Conservation (phyloP, 2,329 filamentous ascomycete species). For the Thermomyces lanuginosus region DNA sequence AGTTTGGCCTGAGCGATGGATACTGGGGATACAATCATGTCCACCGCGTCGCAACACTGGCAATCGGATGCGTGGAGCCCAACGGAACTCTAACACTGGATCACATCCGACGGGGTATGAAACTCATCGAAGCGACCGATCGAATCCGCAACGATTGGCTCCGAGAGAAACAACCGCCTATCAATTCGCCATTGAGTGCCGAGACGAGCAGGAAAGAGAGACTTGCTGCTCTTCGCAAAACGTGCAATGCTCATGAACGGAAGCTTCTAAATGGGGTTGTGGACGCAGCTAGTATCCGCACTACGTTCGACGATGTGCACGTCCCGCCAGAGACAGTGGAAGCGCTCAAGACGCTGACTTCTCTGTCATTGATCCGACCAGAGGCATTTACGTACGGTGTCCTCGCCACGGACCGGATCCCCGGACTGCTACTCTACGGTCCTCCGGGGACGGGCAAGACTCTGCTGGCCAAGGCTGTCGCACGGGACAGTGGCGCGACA, state of each 20-base stretch:
- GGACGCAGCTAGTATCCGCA: conserved; percentile 63
- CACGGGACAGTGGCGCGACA: conserved; percentile 49
- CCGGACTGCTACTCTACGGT: conserved; percentile 74
- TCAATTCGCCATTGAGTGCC: background rate
- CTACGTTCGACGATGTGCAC: conserved; percentile 76
- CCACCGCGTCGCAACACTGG: conserved; percentile 41
- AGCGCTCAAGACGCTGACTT: conserved; percentile 74
- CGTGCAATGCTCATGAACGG: conserved; percentile 62
- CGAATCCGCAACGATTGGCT: conserved; percentile 23
- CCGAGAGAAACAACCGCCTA: conserved; percentile 15
- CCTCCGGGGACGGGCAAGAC: conserved; percentile 57
- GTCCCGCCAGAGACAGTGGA: conserved; percentile 69
- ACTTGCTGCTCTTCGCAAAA: conserved; percentile 38
- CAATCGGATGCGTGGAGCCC: conserved; percentile 32
- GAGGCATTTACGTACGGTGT: conserved; percentile 96
- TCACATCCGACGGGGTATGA: conserved; percentile 20
- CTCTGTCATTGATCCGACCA: conserved; percentile 67
- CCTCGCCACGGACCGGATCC: conserved; percentile 75
- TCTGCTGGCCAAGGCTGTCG: conserved; percentile 46
- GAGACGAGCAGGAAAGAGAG: conserved; percentile 8
- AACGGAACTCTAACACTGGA: conserved; percentile 25
- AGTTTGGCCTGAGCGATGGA: conserved; percentile 32
- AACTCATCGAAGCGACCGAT: conserved; percentile 27
- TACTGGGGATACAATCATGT: conserved; percentile 45
- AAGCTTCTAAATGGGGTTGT: conserved; percentile 68